Evolutionary conservation across 2,329 filamentous ascomycete genomes (phyloP).

Genomic region (Colletotrichum siamense): DNA sequence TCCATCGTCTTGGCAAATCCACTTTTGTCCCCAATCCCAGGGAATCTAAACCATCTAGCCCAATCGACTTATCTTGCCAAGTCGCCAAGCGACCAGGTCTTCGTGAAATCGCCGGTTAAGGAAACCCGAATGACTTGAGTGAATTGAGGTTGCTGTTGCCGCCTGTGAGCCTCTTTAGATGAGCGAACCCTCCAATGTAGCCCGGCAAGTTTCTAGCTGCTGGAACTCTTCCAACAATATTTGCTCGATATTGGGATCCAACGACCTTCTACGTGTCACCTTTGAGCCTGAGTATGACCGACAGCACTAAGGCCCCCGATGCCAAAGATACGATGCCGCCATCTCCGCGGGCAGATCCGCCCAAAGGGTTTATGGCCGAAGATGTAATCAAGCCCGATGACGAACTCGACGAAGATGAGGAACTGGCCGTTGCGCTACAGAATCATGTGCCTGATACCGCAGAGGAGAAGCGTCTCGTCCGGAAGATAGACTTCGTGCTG

Average conservation of each 20-base stretch:
- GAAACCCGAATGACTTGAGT: not conserved
- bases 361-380: not conserved
- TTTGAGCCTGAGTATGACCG: not conserved
- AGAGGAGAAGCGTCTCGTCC: constrained; percentile 41
- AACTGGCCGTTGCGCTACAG: not conserved
- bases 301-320: not conserved
- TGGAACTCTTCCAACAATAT: not conserved
- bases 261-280: not conserved
- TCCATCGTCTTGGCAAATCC: not conserved
- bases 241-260: accelerated
- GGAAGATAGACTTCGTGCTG: constrained; percentile 51
- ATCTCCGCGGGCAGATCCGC: not conserved
- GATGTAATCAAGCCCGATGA: not conserved
- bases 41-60: not conserved
- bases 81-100: not conserved
- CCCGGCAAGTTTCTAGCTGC: not conserved
- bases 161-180: not conserved
- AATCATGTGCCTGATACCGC: not conserved
- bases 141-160: not conserved
- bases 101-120: not conserved
- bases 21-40: not conserved
- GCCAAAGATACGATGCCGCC: not conserved
- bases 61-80: not conserved
- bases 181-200: not conserved
- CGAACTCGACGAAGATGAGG: not conserved